Percentiles rank a stretch among this genome's conserved stretches.
phyloP scores from a whole-genome alignment of 1,284 basidiomycete genomes.

The Trametes sp. region DNA sequence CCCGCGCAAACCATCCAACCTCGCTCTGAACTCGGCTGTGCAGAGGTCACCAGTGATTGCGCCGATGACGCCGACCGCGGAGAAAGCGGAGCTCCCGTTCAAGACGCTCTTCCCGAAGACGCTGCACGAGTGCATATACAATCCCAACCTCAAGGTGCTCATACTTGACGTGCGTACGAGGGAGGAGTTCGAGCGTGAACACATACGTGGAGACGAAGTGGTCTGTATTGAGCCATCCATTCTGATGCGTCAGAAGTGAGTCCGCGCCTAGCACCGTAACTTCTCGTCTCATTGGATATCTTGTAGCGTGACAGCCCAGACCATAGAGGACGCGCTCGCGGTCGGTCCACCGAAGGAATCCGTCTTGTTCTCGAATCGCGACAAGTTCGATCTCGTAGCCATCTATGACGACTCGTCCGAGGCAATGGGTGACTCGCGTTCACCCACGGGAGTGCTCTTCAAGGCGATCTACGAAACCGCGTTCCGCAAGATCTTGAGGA shows the following conservation, averaged over 20 bases:
- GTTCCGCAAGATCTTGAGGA: slow-evolving; percentile 76
- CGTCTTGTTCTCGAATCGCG: slow-evolving; percentile 78
- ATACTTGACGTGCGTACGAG: slow-evolving; percentile 86
- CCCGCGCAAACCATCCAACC: slow-evolving; percentile 55
- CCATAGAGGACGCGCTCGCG: slow-evolving; percentile 81
- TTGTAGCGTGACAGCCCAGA: slow-evolving; percentile 67
- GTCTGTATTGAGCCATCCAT: slow-evolving; percentile 90
- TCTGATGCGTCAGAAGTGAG: slow-evolving; percentile 73
- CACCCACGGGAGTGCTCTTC: slow-evolving; percentile 68
- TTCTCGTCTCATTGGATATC: background rate
- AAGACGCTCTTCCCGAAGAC: slow-evolving; percentile 67
- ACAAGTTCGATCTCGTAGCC: slow-evolving; percentile 91
- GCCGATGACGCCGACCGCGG: slow-evolving; percentile 41
- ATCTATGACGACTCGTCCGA: slow-evolving; percentile 84
- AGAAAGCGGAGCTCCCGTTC: slow-evolving; percentile 55
- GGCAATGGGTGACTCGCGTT: slow-evolving; percentile 55
- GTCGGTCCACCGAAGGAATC: slow-evolving; percentile 78
- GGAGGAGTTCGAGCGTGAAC: slow-evolving; percentile 77
- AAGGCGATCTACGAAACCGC: slow-evolving; percentile 77
- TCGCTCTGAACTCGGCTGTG: slow-evolving; percentile 44
- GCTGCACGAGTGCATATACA: slow-evolving; percentile 65
- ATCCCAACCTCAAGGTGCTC: slow-evolving; percentile 68
- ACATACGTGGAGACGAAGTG: slow-evolving; percentile 74
- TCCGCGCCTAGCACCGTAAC: slow-evolving; percentile 18
- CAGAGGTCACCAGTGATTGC: slow-evolving; percentile 39